Conservation (phyloP, 176 grass and related monocot genomes). For the Saccharum officinarum region DNA sequence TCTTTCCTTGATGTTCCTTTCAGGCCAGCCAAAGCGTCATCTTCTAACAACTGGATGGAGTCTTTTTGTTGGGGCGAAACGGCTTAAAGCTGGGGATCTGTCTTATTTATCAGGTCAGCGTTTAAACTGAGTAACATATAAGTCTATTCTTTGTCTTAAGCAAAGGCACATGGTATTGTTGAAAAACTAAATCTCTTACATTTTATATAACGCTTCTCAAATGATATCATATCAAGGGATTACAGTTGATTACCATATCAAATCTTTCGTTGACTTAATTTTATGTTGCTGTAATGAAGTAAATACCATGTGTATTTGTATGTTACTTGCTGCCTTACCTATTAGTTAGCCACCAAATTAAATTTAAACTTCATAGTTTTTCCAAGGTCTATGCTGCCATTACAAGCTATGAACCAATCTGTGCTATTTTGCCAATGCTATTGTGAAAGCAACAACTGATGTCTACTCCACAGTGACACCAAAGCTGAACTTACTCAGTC, state of each 20-base stretch:
- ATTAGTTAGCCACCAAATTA: neutral
- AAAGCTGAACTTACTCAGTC: neutral
- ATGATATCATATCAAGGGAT: neutral
- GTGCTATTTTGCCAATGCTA: neutral
- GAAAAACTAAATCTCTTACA: neutral
- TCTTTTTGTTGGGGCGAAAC: constrained; percentile 93
- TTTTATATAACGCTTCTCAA: neutral
- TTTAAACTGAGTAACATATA: neutral
- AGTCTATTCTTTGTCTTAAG: neutral
- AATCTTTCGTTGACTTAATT: neutral
- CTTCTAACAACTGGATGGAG: constrained; percentile 99
- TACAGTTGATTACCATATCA: neutral
- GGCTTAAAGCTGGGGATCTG: constrained; percentile 93
- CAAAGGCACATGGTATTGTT: neutral
- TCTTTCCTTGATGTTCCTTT: constrained; percentile 25
- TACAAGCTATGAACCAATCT: neutral
- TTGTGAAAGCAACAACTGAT: neutral
- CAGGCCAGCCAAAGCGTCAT: constrained; percentile 95
- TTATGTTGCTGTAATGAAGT: neutral
- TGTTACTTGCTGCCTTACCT: neutral
- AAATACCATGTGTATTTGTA: neutral
- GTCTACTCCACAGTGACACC: neutral
- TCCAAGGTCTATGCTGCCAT: neutral
- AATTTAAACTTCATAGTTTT: neutral
- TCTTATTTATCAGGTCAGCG: constrained; percentile 92